Conservation (phyloP, 78 protist genomes). For the Dictyostelium capitatum region DNA sequence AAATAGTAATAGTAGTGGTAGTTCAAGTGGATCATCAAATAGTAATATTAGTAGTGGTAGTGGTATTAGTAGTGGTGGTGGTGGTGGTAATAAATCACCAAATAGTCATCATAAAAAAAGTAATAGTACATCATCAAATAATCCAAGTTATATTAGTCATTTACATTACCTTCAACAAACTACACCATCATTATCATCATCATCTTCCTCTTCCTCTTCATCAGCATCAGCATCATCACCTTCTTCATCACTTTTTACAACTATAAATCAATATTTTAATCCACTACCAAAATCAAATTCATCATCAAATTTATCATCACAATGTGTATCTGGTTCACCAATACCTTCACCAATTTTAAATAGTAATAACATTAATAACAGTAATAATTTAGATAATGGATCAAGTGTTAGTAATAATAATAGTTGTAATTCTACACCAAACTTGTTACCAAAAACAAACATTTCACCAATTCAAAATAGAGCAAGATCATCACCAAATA, state of each 20-base stretch:
- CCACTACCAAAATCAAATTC: background rate
- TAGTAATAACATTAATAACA: background rate
- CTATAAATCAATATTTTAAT: constrained; percentile 31
- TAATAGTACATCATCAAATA: background rate
- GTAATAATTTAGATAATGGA: background rate
- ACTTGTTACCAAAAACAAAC: background rate
- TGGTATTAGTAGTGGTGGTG: background rate
- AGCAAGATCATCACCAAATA: constrained; percentile 10
- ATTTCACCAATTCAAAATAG: constrained; percentile 27
- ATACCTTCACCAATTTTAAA: constrained; percentile 19
- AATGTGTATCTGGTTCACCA: background rate
- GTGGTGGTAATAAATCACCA: background rate
- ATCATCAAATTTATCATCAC: background rate
- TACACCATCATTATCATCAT: background rate
- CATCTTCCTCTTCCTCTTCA: constrained; percentile 31
- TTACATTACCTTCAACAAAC: constrained; percentile 24
- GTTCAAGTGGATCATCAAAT: background rate
- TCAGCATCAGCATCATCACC: constrained; percentile 21
- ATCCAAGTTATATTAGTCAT: constrained; percentile 35
- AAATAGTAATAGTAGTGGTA: constrained; percentile 5
- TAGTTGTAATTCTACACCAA: constrained; percentile 5
- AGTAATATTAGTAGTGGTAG: constrained; percentile 11
- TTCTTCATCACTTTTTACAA: background rate
- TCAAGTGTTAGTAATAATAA: background rate
- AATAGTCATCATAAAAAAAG: constrained; percentile 8